Conservation (phyloP, 768 basidiomycete species). For the Paxillus rubicundulus region DNA sequence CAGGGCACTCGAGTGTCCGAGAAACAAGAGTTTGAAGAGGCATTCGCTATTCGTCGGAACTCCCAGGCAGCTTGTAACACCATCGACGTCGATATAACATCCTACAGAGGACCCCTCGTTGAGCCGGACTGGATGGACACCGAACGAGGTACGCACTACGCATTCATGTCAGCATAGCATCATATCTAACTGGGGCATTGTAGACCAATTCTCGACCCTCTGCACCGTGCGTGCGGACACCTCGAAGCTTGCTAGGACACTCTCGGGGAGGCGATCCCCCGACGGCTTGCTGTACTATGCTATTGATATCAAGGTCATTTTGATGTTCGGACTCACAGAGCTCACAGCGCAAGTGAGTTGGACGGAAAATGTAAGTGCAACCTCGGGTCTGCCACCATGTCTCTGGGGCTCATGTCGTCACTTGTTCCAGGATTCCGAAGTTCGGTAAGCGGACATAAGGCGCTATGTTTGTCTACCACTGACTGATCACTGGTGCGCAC, state of each 20-base stretch:
- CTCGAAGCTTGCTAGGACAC: constrained; percentile 26
- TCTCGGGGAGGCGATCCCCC: constrained; percentile 17
- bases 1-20: constrained; percentile 47
- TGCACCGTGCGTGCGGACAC: constrained; percentile 36
- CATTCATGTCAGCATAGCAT: not conserved
- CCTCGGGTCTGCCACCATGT: not conserved
- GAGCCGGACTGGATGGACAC: constrained; percentile 34
- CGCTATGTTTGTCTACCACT: not conserved
- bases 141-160: constrained; percentile 26
- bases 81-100: constrained; percentile 24
- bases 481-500: not conserved
- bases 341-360: constrained; percentile 51
- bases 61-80: constrained; percentile 21
- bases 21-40: constrained; percentile 42
- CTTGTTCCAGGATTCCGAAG: constrained; percentile 34
- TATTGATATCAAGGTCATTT: constrained; percentile 35
- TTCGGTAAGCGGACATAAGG: constrained; percentile 26
- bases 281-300: constrained; percentile 26
- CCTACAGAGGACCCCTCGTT: constrained; percentile 28
- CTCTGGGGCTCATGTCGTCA: not conserved
- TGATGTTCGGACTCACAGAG: constrained; percentile 54
- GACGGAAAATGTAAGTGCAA: constrained; percentile 44
- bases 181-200: not conserved
- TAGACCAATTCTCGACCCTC: constrained; percentile 36
- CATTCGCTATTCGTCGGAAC: constrained; percentile 31